A percentile compares a stretch with the other conserved stretches of the same genome.
Evolutionary conservation across 2,329 filamentous ascomycete species (phyloP).

Genomic region (Neonectria faginata): DNA sequence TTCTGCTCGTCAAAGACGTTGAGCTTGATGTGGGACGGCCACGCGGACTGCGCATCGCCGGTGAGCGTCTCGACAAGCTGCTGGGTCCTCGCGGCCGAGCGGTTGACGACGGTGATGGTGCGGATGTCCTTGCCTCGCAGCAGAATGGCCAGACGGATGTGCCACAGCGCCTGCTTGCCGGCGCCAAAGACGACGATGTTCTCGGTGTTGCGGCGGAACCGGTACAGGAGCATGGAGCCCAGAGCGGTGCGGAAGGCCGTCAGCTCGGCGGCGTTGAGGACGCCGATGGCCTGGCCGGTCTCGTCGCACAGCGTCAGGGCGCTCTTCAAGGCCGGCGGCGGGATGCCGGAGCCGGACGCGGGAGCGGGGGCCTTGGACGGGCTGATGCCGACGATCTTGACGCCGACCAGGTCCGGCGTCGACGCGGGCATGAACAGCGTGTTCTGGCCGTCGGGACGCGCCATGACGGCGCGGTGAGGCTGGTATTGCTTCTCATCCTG

Average conservation of each 20-base stretch:
- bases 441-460: slow-evolving; percentile 69
- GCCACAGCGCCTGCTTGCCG: slow-evolving; percentile 79
- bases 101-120: slow-evolving; percentile 50
- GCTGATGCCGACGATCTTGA: slow-evolving; percentile 68
- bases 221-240: slow-evolving; percentile 70
- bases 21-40: slow-evolving; percentile 34
- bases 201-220: slow-evolving; percentile 39
- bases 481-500: slow-evolving; percentile 71
- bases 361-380: slow-evolving; percentile 29
- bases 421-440: slow-evolving; percentile 77
- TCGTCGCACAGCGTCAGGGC: slow-evolving; percentile 70
- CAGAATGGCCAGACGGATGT: slow-evolving; percentile 73
- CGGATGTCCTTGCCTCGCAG: slow-evolving; percentile 52
- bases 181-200: slow-evolving; percentile 76
- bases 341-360: slow-evolving; percentile 20
- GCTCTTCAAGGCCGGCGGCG: slow-evolving; percentile 57
- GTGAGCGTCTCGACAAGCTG: slow-evolving; percentile 38
- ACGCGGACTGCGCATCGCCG: slow-evolving; percentile 19
- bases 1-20: slow-evolving; percentile 25
- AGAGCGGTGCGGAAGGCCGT: slow-evolving; percentile 78
- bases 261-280: slow-evolving; percentile 75
- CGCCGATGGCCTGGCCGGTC: slow-evolving; percentile 67
- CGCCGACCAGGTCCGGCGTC: slow-evolving; percentile 68
- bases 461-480: slow-evolving; percentile 70
- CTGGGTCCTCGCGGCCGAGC: slow-evolving; percentile 41